Conservation (phyloP, 768 basidiomycete genomes). For the Gymnopilus dilepis region DNA sequence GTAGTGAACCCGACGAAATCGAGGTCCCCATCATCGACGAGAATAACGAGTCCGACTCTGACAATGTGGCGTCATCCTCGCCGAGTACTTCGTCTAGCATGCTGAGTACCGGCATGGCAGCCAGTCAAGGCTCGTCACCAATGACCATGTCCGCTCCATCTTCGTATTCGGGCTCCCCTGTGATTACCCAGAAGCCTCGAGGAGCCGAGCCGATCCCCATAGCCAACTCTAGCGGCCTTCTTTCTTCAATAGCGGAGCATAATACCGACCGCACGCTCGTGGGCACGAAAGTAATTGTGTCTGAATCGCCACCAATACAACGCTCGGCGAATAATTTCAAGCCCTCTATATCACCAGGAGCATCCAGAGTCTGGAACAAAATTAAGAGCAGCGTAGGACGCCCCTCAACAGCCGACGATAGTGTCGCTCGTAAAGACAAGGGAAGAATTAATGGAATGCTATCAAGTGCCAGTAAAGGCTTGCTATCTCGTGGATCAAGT, state of each 20-base stretch:
- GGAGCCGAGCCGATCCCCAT: neutral
- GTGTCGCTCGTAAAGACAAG: constrained; percentile 18
- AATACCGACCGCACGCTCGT: constrained; percentile 10
- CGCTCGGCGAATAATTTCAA: neutral
- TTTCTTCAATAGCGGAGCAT: constrained; percentile 17
- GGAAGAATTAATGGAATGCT: constrained; percentile 25
- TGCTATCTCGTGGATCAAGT: constrained; percentile 23
- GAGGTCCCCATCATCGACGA: constrained; percentile 12
- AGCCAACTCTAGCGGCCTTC: neutral
- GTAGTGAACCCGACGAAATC: constrained; percentile 14
- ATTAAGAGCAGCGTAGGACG: constrained; percentile 38
- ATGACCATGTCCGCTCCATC: constrained; percentile 23
- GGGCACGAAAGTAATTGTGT: constrained; percentile 4
- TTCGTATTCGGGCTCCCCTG: constrained; percentile 20
- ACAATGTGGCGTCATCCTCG: constrained; percentile 28
- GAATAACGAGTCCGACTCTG: constrained; percentile 12
- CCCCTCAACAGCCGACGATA: constrained; percentile 18
- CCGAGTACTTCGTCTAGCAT: constrained; percentile 27
- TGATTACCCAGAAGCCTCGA: constrained; percentile 11
- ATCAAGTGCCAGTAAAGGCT: constrained; percentile 25
- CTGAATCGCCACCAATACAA: constrained; percentile 1
- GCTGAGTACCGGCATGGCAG: constrained; percentile 11
- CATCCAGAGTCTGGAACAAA: constrained; percentile 41
- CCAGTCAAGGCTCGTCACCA: constrained; percentile 20
- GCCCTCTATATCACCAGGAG: constrained; percentile 8